Evolutionary conservation across 768 basidiomycete species (phyloP).

Genomic region (Phaffia australis): DNA sequence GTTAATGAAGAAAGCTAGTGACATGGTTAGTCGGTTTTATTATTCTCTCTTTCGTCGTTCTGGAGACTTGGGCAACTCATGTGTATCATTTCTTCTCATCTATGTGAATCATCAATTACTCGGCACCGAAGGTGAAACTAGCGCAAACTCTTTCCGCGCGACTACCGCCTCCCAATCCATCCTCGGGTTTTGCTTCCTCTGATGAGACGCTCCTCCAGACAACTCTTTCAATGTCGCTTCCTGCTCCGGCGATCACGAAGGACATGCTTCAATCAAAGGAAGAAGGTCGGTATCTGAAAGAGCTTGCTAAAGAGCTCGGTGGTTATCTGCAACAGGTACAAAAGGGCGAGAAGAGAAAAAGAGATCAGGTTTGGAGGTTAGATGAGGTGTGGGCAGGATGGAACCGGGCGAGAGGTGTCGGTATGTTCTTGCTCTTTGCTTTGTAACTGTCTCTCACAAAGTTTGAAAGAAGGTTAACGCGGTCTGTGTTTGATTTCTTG

Average conservation of each 20-base stretch:
- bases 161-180: conserved; percentile 41
- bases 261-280: conserved; percentile 67
- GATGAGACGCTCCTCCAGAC: conserved; percentile 60
- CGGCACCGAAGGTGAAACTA: conserved; percentile 46
- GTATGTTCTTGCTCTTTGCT: conserved; percentile 42
- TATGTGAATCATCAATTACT: neutral
- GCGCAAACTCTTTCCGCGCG: conserved; percentile 79
- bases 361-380: conserved; percentile 62
- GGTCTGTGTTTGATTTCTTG: neutral
- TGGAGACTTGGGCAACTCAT: neutral
- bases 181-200: conserved; percentile 5
- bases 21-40: conserved; percentile 52
- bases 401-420: conserved; percentile 85
- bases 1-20: conserved; percentile 77
- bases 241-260: conserved; percentile 57
- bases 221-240: conserved; percentile 63
- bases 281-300: conserved; percentile 65
- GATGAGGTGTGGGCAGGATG: conserved; percentile 94
- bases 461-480: neutral
- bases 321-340: conserved; percentile 30
- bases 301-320: conserved; percentile 71
- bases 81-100: neutral
- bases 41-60: too few species aligned
- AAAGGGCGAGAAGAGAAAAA: conserved; percentile 27
- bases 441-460: neutral